Conservation (phyloP, 257 asterid genomes). For the Forsythia suspensa region DNA sequence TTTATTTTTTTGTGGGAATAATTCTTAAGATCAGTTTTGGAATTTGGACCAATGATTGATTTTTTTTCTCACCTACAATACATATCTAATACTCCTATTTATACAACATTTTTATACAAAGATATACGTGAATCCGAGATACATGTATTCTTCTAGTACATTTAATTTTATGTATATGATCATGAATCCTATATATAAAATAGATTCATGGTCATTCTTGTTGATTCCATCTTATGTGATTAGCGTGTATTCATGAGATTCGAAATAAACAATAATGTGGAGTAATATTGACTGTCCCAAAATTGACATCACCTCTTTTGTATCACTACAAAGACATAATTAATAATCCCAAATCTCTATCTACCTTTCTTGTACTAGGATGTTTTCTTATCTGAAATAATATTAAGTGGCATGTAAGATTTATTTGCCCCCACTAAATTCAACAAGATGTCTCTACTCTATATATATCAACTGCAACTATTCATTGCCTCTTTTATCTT, state of each 20-base stretch:
- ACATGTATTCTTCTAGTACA: neutral
- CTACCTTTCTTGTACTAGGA: neutral
- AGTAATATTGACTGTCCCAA: neutral
- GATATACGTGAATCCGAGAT: neutral
- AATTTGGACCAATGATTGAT: neutral
- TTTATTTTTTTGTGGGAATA: no score
- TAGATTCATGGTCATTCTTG: no score
- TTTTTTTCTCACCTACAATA: neutral
- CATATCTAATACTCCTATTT: no score
- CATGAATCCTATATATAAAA: no score
- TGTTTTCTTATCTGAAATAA: conserved; percentile 26
- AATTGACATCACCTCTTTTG: neutral
- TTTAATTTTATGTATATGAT: no score
- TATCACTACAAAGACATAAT: neutral
- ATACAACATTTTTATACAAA: neutral
- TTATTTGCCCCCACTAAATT: neutral
- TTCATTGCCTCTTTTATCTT: neutral
- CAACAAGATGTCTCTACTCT: neutral
- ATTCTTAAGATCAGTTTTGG: no score
- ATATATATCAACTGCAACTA: neutral
- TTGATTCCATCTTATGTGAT: neutral
- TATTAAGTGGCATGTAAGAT: conserved; percentile 15
- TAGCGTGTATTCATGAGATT: neutral
- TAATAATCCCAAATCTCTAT: neutral
- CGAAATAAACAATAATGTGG: neutral